Percentiles rank a stretch among this genome's conserved stretches.
Evolutionary conservation across 2,329 filamentous ascomycete genomes (phyloP).

Genomic region (Beauveria sp.): DNA sequence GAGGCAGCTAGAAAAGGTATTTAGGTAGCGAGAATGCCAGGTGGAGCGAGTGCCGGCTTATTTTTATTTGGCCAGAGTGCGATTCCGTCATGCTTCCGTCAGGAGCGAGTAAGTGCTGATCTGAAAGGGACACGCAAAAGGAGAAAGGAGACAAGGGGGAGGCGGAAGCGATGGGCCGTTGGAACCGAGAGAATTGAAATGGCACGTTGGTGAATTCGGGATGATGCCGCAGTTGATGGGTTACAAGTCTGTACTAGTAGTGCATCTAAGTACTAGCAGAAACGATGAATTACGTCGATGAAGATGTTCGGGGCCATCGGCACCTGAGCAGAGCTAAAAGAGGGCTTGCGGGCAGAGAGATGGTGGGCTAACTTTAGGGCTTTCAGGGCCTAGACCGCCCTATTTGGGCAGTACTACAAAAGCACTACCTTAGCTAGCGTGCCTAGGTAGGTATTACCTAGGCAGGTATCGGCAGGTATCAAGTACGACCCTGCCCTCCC

Average conservation of each 20-base stretch:
- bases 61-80: not conserved
- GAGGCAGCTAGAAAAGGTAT: not conserved
- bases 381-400: not conserved
- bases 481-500: too few relatives aligned
- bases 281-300: not conserved
- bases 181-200: not conserved
- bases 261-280: too few relatives aligned
- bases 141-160: too few relatives aligned
- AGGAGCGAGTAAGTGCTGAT: not conserved
- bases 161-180: slow-evolving; percentile 1
- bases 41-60: not conserved
- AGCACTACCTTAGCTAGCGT: too few relatives aligned
- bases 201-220: not conserved
- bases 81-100: slow-evolving; percentile 8
- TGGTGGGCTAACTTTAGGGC: not conserved
- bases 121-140: not conserved
- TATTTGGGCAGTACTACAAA: too few relatives aligned
- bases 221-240: not conserved
- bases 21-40: not conserved
- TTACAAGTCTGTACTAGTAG: too few relatives aligned
- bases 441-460: too few relatives aligned
- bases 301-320: not conserved
- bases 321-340: not conserved
- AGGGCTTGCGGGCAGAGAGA: not conserved
- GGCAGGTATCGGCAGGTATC: too few relatives aligned